A percentile compares a stretch with the other conserved stretches of the same genome.
These are phyloP conservation scores for Colletotrichum somersetense DNA, from an alignment of 2,329 filamentous ascomycete genomes.

Conservation along the genomic window DNA sequence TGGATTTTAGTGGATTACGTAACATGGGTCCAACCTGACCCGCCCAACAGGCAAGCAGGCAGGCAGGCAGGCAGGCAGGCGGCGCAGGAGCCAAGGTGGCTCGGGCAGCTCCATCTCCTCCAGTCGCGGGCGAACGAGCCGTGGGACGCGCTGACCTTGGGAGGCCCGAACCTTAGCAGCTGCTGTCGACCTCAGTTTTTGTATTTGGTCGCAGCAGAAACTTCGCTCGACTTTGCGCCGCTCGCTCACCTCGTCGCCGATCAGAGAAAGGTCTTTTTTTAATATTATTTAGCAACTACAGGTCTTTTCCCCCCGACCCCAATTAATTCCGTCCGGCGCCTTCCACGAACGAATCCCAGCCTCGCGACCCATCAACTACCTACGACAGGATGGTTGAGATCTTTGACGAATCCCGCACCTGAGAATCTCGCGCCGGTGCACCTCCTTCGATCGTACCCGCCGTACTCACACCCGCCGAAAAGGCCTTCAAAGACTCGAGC, in stretches of 20 bases:
- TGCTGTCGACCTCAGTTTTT: conserved; percentile 36
- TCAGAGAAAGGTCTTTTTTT: neutral
- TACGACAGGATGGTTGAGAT: conserved; percentile 38
- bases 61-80: conserved; percentile 1
- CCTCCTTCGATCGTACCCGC: conserved; percentile 25
- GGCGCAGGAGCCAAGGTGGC: conserved; percentile 29
- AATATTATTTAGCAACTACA: conserved; percentile 5
- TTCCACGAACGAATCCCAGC: conserved; percentile 21
- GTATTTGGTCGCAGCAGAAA: conserved; percentile 33
- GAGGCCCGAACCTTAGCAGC: conserved; percentile 33
- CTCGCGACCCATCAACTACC: conserved; percentile 28
- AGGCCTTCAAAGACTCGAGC: conserved; percentile 2
- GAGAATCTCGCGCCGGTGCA: conserved; percentile 40
- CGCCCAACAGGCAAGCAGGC: neutral
- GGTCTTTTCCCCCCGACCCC: neutral
- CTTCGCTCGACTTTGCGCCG: neutral
- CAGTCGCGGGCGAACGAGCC: conserved; percentile 36
- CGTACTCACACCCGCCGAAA: conserved; percentile 13
- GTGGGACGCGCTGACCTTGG: conserved; percentile 39
- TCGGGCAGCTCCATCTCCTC: conserved; percentile 38
- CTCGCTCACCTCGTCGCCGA: neutral
- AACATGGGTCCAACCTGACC: neutral
- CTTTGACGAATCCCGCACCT: conserved; percentile 31
- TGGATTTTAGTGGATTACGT: conserved; percentile 10
- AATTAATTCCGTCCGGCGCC: conserved; percentile 8